Evolutionary conservation across 2,329 filamentous ascomycete genomes (phyloP), one percentile per base, ranked within the genome.

Genomic region (Alternaria gaisen): DNA sequence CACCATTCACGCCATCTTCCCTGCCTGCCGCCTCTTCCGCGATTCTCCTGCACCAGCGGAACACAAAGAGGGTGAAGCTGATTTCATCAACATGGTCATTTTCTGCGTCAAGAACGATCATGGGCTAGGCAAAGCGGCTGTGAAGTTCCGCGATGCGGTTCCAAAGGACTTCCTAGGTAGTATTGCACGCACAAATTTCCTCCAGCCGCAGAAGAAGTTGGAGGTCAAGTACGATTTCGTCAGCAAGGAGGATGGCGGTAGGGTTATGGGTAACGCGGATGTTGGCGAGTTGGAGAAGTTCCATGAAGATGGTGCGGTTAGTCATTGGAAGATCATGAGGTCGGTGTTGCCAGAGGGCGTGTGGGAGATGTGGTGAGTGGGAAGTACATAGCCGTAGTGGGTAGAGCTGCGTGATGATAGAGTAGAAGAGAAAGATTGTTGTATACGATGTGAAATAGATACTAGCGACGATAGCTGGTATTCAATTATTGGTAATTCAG

Each of bases 21-120:
- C 92, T n/a, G 87, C 88, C 4, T 99, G 95, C 80, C 91, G 93
- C 61, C 88, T 97, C 70, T 99, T 93, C 85, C 90, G 95, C 64
- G 95, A 99, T 80, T 84, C 86, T 26, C 84, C 87, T 4, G 80
- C 83, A 1, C 80, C 83, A 3, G 81, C 86, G 1, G 80, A 82
- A 24, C 61, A 65, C 30, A 53, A 69, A 9, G 61, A 69, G 9
- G 73, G 70, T 14, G 71, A 77, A 8, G 62, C 70, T 1, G 92
- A 97, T 74, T 97, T 98, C 77, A 92, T 93, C 75, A 99, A 99
- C 82, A 93, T 98, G 86, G 91, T 98, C 47, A 88, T 98, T 61
- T 97, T 97, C 82, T 99, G 95, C 83, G 89, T 87, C 60, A 94
- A 93, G 80, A 83, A 81, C 11, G 75, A 80, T 26, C 66, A 74